These are phyloP conservation scores for Echinosophora koreensis DNA, from an alignment of 306 rosid species.

Conservation along the genomic window DNA sequence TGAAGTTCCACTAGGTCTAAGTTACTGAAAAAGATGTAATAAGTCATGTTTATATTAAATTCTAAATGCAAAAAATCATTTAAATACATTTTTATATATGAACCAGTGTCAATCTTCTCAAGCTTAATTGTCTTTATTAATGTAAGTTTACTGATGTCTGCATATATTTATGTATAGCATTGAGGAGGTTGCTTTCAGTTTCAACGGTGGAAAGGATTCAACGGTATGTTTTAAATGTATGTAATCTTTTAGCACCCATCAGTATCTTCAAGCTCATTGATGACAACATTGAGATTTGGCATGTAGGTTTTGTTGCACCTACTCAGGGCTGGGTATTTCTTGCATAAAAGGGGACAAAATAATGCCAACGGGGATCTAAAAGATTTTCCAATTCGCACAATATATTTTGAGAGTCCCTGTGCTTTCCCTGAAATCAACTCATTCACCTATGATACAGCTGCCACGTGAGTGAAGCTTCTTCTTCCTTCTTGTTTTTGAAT, in stretches of 20 bases:
- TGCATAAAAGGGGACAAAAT: slow-evolving; percentile 72
- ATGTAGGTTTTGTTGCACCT: slow-evolving; percentile 90
- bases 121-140: slow-evolving; percentile 19
- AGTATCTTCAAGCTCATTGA: slow-evolving; percentile 36
- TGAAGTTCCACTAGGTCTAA: slow-evolving; percentile 15
- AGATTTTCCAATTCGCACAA: slow-evolving; percentile 82
- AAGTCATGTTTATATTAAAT: slow-evolving; percentile 11
- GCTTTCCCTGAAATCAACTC: slow-evolving; percentile 90
- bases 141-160: slow-evolving; percentile 39
- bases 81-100: background rate
- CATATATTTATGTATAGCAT: slow-evolving; percentile 53
- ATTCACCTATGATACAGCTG: slow-evolving; percentile 80
- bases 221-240: slow-evolving; percentile 66
- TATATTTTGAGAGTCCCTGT: slow-evolving; percentile 85
- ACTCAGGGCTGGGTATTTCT: slow-evolving; percentile 91
- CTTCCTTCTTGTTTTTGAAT: slow-evolving; percentile 24
- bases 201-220: slow-evolving; percentile 98
- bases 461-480: slow-evolving; percentile 65
- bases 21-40: slow-evolving; percentile 18
- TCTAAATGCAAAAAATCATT: slow-evolving; percentile 9
- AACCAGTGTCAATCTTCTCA: slow-evolving; percentile 14
- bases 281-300: slow-evolving; percentile 44
- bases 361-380: slow-evolving; percentile 62
- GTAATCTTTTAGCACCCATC: slow-evolving; percentile 40
- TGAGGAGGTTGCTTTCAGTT: slow-evolving; percentile 94